phyloP scores from a whole-genome alignment of 2,329 filamentous ascomycete species.

The Fusarium sp. region DNA sequence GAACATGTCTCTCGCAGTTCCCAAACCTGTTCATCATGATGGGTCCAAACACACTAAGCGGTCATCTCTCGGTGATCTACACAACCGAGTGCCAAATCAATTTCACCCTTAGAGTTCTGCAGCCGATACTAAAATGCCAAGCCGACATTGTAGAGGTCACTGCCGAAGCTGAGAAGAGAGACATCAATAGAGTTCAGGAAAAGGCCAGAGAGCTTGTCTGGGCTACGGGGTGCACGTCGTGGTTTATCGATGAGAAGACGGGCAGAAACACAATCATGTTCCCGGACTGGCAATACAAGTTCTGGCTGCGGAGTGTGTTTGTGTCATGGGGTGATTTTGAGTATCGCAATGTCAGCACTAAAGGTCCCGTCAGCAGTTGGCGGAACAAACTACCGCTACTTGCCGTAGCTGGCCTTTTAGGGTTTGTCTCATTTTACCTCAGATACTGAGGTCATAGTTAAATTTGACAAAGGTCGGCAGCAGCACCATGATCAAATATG shows the following conservation, averaged over 20 bases:
- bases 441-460: not conserved
- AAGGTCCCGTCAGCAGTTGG: fast-evolving
- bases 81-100: slow-evolving; percentile 66
- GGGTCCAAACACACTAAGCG: slow-evolving; percentile 57
- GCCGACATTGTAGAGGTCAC: slow-evolving; percentile 52
- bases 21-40: slow-evolving; percentile 58
- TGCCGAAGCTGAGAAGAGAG: slow-evolving; percentile 45
- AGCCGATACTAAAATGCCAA: slow-evolving; percentile 52
- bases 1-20: slow-evolving; percentile 62
- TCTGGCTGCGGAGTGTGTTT: slow-evolving; percentile 63
- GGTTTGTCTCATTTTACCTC: slow-evolving; percentile 4
- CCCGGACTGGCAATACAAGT: slow-evolving; percentile 64
- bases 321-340: slow-evolving; percentile 56
- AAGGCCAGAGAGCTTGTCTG: slow-evolving; percentile 61
- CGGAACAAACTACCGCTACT: not conserved
- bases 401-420: not conserved
- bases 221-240: slow-evolving; percentile 64
- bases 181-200: slow-evolving; percentile 55
- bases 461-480: no score
- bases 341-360: slow-evolving; percentile 12
- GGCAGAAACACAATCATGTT: slow-evolving; percentile 66
- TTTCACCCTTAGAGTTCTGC: slow-evolving; percentile 54
- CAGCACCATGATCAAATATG: not conserved
- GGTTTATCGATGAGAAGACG: slow-evolving; percentile 63
- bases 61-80: slow-evolving; percentile 64